Evolutionary conservation across 345 rosid genomes (phyloP).

Genomic region (Syzygium aromaticum): DNA sequence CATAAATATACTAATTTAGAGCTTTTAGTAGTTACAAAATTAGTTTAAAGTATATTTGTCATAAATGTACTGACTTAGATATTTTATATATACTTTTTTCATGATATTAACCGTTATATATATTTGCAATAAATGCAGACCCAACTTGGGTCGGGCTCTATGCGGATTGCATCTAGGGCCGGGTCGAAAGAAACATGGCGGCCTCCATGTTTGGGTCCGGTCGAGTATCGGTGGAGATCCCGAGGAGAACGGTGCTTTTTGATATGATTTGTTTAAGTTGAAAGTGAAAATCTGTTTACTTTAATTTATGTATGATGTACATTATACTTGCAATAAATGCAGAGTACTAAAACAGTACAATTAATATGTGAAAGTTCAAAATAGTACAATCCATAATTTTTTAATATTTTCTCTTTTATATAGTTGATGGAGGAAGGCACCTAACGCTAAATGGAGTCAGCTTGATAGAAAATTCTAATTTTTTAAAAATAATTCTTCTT

Average conservation of each 20-base stretch:
- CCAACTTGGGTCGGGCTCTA: background rate
- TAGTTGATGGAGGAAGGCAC: background rate
- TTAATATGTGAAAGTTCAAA: background rate
- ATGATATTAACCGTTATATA: background rate
- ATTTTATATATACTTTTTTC: too few relatives aligned
- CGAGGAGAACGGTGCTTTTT: background rate
- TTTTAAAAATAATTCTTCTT: too few relatives aligned
- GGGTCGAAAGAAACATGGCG: background rate
- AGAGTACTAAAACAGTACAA: background rate
- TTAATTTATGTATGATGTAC: background rate
- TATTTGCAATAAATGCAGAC: background rate
- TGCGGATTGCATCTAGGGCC: too few relatives aligned
- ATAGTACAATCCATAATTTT: background rate
- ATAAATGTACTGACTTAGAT: too few relatives aligned
- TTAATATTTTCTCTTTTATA: too few relatives aligned
- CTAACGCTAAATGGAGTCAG: background rate
- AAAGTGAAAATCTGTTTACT: background rate
- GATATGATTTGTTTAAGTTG: background rate
- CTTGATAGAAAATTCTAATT: background rate
- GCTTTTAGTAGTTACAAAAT: too few relatives aligned
- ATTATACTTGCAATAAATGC: background rate
- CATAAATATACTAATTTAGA: too few relatives aligned
- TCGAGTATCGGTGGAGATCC: accelerated
- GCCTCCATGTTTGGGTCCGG: too few relatives aligned
- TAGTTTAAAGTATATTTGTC: too few relatives aligned